Conservation (phyloP, 345 rosid genomes). For the Barbarea vulgaris region DNA sequence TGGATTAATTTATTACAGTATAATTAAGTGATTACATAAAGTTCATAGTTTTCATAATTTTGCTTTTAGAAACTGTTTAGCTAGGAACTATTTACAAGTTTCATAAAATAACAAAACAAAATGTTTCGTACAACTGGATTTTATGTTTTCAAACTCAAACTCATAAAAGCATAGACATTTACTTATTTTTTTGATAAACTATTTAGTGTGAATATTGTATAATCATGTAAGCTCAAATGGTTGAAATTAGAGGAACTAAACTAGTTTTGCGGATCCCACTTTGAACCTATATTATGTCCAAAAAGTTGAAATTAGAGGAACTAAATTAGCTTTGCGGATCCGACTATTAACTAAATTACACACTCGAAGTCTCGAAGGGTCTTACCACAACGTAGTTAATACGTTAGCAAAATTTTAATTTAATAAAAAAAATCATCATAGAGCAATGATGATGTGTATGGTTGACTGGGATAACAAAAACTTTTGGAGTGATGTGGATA, state of each 20-base stretch:
- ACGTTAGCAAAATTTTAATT: background rate
- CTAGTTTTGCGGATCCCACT: background rate
- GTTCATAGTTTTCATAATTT: background rate
- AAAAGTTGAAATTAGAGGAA: background rate
- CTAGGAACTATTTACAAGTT: background rate
- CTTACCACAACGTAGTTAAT: slow-evolving; percentile 7
- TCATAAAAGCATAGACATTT: background rate
- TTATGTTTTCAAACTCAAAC: background rate
- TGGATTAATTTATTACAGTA: slow-evolving; percentile 1
- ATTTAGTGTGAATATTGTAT: background rate
- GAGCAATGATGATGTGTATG: slow-evolving; percentile 16
- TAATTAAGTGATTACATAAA: background rate
- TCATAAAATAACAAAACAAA: background rate
- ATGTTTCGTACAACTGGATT: background rate
- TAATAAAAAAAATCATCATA: slow-evolving; percentile 3
- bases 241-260: background rate
- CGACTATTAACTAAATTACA: background rate
- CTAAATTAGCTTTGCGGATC: background rate
- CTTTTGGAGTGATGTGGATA: slow-evolving; percentile 22
- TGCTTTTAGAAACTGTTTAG: background rate
- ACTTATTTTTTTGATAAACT: too few relatives aligned
- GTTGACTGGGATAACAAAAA: slow-evolving; percentile 22
- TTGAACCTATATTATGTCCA: background rate
- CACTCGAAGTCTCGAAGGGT: background rate
- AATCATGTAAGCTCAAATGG: background rate